These are phyloP conservation scores for Fusarium napiforme DNA, from an alignment of 2,329 filamentous ascomycete genomes.

Conservation along the genomic window DNA sequence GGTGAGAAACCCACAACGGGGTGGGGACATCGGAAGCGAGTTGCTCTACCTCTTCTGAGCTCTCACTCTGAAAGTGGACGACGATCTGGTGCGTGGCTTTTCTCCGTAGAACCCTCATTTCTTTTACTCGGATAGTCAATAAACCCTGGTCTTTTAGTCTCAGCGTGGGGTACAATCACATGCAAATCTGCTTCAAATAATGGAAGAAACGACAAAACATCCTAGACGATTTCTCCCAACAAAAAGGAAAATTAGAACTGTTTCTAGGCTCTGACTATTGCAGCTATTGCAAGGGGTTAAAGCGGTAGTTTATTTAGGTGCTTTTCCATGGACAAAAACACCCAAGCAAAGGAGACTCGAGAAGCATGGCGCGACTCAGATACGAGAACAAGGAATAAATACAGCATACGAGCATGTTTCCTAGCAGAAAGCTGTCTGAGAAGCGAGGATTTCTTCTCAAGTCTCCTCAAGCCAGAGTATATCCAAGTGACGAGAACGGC, in stretches of 20 bases:
- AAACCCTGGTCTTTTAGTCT: conserved; percentile 13
- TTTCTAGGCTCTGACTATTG: background rate
- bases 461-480: background rate
- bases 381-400: background rate
- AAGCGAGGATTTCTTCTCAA: background rate
- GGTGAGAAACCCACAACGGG: conserved; percentile 35
- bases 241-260: background rate
- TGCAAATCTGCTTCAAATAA: conserved; percentile 18
- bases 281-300: background rate
- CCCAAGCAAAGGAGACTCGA: background rate
- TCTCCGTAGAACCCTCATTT: conserved; percentile 15
- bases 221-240: conserved; percentile 16
- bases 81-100: conserved; percentile 22
- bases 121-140: conserved; percentile 4
- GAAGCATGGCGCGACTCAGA: background rate
- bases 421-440: background rate
- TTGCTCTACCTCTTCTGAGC: conserved; percentile 7
- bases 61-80: background rate
- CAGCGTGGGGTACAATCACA: conserved; percentile 38
- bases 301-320: background rate
- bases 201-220: background rate
- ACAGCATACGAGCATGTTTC: background rate
- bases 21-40: conserved; percentile 40
- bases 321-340: conserved; percentile 8
- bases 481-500: background rate